Conservation (phyloP, 2,329 filamentous ascomycete genomes). For the Alternaria sp. region DNA sequence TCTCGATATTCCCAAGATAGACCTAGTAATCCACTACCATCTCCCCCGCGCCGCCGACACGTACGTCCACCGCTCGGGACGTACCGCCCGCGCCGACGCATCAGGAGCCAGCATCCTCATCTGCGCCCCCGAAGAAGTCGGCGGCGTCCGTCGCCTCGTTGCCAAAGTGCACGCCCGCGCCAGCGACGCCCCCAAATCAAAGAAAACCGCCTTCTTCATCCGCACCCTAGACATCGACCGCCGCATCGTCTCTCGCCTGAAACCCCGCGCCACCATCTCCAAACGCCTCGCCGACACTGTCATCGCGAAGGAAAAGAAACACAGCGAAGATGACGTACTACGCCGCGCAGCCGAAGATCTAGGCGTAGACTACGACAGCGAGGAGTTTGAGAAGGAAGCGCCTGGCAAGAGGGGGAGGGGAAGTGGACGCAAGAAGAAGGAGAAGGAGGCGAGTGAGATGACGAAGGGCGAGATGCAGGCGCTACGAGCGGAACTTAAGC, state of each 20-base stretch:
- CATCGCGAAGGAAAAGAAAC: constrained; percentile 85
- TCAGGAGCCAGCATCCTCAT: constrained; percentile 84
- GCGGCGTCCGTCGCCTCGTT: constrained; percentile 80
- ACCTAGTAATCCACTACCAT: constrained; percentile 94
- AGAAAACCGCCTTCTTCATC: constrained; percentile 69
- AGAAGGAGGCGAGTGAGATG: constrained; percentile 70
- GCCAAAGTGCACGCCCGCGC: constrained; percentile 80
- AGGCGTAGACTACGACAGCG: constrained; percentile 90
- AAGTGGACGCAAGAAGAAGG: constrained; percentile 74
- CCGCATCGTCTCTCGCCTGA: constrained; percentile 76
- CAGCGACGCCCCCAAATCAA: constrained; percentile 55
- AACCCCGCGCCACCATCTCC: constrained; percentile 77
- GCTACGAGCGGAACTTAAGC: constrained; percentile 74
- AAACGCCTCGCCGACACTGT: constrained; percentile 84
- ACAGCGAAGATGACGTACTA: constrained; percentile 84
- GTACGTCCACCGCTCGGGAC: constrained; percentile 94
- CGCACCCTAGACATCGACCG: constrained; percentile 84
- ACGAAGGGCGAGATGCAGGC: constrained; percentile 76
- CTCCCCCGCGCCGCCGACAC: constrained; percentile 88
- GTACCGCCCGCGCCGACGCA: constrained; percentile 83
- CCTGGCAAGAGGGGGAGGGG: constrained; percentile 67
- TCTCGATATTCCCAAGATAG: constrained; percentile 88
- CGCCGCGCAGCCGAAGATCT: constrained; percentile 86
- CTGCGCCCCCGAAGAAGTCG: constrained; percentile 89
- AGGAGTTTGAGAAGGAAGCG: constrained; percentile 73